Evolutionary conservation across 108 stramenopile species (phyloP).

Genomic region (Discostella stelligeroides): DNA sequence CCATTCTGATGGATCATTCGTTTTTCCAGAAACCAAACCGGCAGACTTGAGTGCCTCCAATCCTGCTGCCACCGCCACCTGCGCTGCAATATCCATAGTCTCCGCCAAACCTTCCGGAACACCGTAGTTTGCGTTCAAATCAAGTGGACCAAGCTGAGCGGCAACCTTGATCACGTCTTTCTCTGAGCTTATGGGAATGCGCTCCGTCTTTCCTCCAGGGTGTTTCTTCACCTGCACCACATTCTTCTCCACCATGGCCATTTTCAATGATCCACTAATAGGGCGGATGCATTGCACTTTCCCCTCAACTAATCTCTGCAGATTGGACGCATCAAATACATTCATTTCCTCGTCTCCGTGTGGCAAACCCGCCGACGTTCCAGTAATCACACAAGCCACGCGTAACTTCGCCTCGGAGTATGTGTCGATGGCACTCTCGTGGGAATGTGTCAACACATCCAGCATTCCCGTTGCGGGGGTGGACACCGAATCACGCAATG

Average conservation of each 20-base stretch:
- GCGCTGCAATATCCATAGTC: slow-evolving; percentile 97
- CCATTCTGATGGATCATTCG: slow-evolving; percentile 84
- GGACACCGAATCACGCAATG: slow-evolving; percentile 62
- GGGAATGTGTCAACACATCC: slow-evolving; percentile 55
- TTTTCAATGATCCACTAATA: slow-evolving; percentile 61
- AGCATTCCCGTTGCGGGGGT: slow-evolving; percentile 76
- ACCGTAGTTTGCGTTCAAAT: slow-evolving; percentile 82
- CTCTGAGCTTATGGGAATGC: slow-evolving; percentile 59
- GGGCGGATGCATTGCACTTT: slow-evolving; percentile 78
- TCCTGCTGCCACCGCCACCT: slow-evolving; percentile 95
- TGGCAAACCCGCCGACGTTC: slow-evolving; percentile 93
- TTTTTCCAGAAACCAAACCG: slow-evolving; percentile 83
- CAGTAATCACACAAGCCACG: slow-evolving; percentile 91
- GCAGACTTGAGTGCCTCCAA: slow-evolving; percentile 95
- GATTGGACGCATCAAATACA: slow-evolving; percentile 79
- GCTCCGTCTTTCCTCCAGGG: slow-evolving; percentile 63
- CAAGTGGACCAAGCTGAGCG: slow-evolving; percentile 84
- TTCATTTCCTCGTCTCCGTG: slow-evolving; percentile 53
- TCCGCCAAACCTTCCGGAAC: slow-evolving; percentile 86
- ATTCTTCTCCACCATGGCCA: slow-evolving; percentile 92
- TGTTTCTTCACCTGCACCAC: slow-evolving; percentile 86
- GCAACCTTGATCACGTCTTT: slow-evolving; percentile 85
- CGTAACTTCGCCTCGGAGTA: slow-evolving; percentile 58
- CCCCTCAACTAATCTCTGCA: slow-evolving; percentile 77
- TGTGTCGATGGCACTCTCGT: slow-evolving; percentile 49